Conservation (phyloP, 1,139 yeast genomes). For the Debaryomyces sp. region DNA sequence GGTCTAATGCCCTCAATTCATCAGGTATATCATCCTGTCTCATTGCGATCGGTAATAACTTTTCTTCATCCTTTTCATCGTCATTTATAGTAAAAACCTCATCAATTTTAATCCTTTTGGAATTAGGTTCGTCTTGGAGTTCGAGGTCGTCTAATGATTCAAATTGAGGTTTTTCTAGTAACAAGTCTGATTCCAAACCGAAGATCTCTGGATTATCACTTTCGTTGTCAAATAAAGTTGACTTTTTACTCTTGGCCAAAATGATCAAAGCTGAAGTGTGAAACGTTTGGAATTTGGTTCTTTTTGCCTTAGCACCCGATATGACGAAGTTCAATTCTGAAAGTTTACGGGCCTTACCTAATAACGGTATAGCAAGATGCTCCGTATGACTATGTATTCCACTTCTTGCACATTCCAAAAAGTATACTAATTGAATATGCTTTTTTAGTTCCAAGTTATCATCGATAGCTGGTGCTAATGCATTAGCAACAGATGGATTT, state of each 20-base stretch:
- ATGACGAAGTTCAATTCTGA: conserved; percentile 67
- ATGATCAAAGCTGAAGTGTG: conserved; percentile 77
- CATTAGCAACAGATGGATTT: conserved; percentile 31
- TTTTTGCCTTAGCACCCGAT: conserved; percentile 87
- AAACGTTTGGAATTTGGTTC: conserved; percentile 79
- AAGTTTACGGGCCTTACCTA: conserved; percentile 54
- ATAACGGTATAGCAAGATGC: conserved; percentile 54
- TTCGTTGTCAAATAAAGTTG: conserved; percentile 24
- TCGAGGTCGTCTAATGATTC: conserved; percentile 61
- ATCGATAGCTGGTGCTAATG: conserved; percentile 31
- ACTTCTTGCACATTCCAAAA: conserved; percentile 67
- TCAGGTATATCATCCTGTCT: conserved; percentile 66
- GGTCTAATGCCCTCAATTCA: conserved; percentile 61
- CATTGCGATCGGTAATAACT: conserved; percentile 61
- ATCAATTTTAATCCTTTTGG: conserved; percentile 49
- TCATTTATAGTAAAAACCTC: conserved; percentile 21
- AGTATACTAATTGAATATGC: conserved; percentile 49
- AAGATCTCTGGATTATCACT: conserved; percentile 52
- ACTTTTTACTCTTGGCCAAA: conserved; percentile 62
- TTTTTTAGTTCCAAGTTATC: conserved; percentile 28
- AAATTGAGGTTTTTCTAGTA: conserved; percentile 73
- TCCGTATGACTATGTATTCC: conserved; percentile 64
- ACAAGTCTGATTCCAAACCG: conserved; percentile 72
- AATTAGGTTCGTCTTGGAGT: conserved; percentile 26
- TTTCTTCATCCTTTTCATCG: conserved; percentile 31